A percentile compares a stretch with the other conserved stretches of the same genome.
phyloP scores from a whole-genome alignment of 495 filamentous ascomycete species.

The Hypoxylon fuscum region DNA sequence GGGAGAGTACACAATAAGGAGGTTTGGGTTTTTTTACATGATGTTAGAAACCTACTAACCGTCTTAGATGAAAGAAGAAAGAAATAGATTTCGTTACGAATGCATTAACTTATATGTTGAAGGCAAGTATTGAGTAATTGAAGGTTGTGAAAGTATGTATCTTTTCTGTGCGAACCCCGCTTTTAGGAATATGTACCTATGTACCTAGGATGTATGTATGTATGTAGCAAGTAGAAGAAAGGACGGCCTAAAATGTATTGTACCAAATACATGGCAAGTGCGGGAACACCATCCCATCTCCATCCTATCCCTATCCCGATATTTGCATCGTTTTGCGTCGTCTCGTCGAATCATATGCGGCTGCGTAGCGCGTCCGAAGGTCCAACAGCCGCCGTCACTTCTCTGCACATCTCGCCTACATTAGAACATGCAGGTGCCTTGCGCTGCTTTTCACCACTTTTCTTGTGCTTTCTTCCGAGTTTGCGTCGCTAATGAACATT shows the following conservation, averaged over 20 bases:
- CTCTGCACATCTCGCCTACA: conserved; percentile 25
- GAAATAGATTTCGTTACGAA: conserved; percentile 4
- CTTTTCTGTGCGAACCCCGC: too few species aligned
- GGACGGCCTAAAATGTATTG: neutral
- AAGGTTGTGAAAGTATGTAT: too few species aligned
- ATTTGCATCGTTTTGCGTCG: conserved; percentile 8
- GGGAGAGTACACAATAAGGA: neutral
- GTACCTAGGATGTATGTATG: neutral
- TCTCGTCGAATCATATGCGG: conserved; percentile 41
- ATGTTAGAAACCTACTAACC: too few species aligned
- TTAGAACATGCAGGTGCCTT: conserved; percentile 29
- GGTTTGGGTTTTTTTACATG: neutral
- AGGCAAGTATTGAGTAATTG: too few species aligned
- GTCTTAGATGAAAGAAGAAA: neutral
- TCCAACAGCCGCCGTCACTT: conserved; percentile 42
- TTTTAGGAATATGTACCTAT: too few species aligned
- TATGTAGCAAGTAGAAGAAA: neutral
- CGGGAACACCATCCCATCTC: conserved; percentile 2
- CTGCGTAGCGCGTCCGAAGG: conserved; percentile 44
- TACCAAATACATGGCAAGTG: neutral
- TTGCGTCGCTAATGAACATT: neutral
- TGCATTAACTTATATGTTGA: neutral
- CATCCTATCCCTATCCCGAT: neutral
- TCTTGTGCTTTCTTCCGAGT: conserved; percentile 1
- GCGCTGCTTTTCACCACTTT: conserved; percentile 32